Evolutionary conservation across 176 grass and related monocot species (phyloP), one percentile per base, ranked within the genome.

Genomic region (Oryza longistaminata): DNA sequence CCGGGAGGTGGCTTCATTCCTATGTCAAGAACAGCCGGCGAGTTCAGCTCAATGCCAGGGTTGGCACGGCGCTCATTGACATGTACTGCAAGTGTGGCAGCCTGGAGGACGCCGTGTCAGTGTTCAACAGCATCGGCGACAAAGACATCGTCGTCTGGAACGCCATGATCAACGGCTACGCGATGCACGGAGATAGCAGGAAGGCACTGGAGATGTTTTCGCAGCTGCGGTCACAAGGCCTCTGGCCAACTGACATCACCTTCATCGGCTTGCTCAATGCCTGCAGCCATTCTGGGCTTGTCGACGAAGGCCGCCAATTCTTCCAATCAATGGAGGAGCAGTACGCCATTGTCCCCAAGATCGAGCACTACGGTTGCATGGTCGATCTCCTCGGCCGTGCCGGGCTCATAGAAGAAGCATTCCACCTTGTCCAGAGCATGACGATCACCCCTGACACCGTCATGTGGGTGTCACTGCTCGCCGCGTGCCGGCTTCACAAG

Each of bases 1-100:
- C 93, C 11, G 96, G 96, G 71, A 93, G 80, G 77, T 98, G 96
- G 96, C 76, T 98, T 0, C 96, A 98, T 70, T 95, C 96, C 19
- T 95, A 83, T 53, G 87, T 98, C 16, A 88, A 75, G 55, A 95
- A 83, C 64, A 85, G 37, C 39, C 5, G 2, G 16, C 48, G 72
- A 0, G 83, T 95, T 21, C 76, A 71, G 29, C 70, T 95, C 73
- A 98, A 89, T 75, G 72, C 75, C 24, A 98, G 85, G 70, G 91
- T 98, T 17, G 95, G 87, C 70, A 98, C 91, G 4, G 91, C 95
- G 43, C 80, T 98, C 76, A 85, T 98, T 33, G 93, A 98, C 87
- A 95, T 95, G 95, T 98, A 98, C 64, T 93, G 74, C 89, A 98
- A 98, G 87, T 95, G 96, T 8, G 96, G 96, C 27, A 90, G 85